Evolutionary conservation across 495 filamentous ascomycete species (phyloP), one percentile per base, ranked within the genome.

Genomic region (Lasiosphaeria hispida): DNA sequence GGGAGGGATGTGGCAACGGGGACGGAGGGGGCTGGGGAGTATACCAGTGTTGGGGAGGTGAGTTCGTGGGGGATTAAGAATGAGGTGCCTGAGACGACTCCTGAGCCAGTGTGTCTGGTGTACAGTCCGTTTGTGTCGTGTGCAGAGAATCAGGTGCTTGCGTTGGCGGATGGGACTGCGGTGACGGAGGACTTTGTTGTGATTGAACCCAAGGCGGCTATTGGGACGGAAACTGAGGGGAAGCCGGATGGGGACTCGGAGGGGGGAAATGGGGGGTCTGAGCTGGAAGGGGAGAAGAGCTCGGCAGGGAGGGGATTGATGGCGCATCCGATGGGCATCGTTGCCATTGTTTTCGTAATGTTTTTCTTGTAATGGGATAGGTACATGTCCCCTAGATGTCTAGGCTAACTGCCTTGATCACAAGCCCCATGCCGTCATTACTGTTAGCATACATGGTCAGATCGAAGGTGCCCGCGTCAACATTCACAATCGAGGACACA

Each of bases 1-100:
- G 72, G 77, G 11, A 68, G 63, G 37, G 84, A 86, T 53, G 72
- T 88, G 34, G 82, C 83, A 4, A 84, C 77, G 7, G 85, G 85
- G 18, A 64, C 51, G 17, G 45, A 65, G 5, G 35, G 23, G 1
- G 19, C 33, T 2, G 45, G 55, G 4, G 53, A 56, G 2, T 66
- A 63, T 35, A 38, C 40, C 0, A 60, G 23, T 7, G 2, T 13
- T 3, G 63, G 60, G 0, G 49, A 50, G 4, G 9, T 1, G 19
- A 19, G 17, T 11, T 6, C 34, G 19, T 44, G 19, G 1, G 39
- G 38, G 51, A 42, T 33, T 1, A 54, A 36, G 38, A 43, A 43
- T 15, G 37, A 33, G 39, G 9, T 7, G 39, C 51, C 51, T 3
- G 18, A 45, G 19, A 36, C 14, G 51, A 8, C 9, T 3, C 51